Conservation (phyloP, 2,329 filamentous ascomycete species). For the Stemphylium lycopersici region DNA sequence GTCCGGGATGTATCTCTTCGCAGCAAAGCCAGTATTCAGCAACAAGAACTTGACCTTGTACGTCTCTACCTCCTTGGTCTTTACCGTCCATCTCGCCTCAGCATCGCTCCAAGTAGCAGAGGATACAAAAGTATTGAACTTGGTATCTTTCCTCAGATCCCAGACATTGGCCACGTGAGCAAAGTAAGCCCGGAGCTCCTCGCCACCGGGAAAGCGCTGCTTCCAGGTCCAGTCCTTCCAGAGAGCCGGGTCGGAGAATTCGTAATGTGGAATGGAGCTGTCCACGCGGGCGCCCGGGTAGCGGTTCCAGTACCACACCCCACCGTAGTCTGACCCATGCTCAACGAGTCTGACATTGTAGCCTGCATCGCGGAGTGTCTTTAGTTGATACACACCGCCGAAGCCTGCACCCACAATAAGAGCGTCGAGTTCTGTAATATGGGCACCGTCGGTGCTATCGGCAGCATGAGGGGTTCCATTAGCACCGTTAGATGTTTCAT, state of each 20-base stretch:
- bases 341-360: slow-evolving; percentile 34
- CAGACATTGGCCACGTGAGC: slow-evolving; percentile 24
- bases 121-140: slow-evolving; percentile 53
- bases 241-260: slow-evolving; percentile 28
- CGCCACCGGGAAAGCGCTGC: slow-evolving; percentile 27
- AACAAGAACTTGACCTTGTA: slow-evolving; percentile 55
- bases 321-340: slow-evolving; percentile 23
- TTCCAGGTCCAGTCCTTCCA: slow-evolving; percentile 29
- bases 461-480: no score
- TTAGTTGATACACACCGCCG: slow-evolving; percentile 36
- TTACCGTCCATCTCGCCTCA: slow-evolving; percentile 52
- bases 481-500: no score
- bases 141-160: slow-evolving; percentile 28
- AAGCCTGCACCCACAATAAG: slow-evolving; percentile 39
- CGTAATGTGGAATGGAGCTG: slow-evolving; percentile 25
- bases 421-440: slow-evolving; percentile 24
- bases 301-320: slow-evolving; percentile 37
- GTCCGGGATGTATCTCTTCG: slow-evolving; percentile 53
- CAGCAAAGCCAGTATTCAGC: slow-evolving; percentile 55
- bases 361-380: slow-evolving; percentile 30
- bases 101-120: slow-evolving; percentile 51
- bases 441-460: not conserved
- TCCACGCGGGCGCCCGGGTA: slow-evolving; percentile 41
- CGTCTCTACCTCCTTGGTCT: slow-evolving; percentile 48
- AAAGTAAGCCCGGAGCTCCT: slow-evolving; percentile 31